Percentiles rank a stretch among this genome's conserved stretches.
These are phyloP conservation scores for Colletotrichum filicis DNA, from an alignment of 2,329 filamentous ascomycete genomes.

Conservation along the genomic window DNA sequence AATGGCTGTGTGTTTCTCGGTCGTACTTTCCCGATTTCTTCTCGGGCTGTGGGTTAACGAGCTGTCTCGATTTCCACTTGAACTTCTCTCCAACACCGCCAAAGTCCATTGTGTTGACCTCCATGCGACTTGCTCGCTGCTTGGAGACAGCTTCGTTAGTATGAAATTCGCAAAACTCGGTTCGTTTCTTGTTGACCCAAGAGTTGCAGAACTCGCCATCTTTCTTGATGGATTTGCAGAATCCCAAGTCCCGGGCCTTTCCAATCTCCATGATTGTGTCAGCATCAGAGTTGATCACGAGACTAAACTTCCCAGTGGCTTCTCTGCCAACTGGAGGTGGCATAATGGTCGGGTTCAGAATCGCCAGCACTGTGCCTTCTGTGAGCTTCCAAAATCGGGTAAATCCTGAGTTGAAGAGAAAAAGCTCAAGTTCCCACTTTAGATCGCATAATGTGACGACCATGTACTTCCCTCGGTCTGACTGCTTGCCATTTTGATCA, in stretches of 20 bases:
- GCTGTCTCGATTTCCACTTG: conserved; percentile 30
- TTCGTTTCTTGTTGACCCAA: conserved; percentile 91
- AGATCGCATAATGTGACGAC: conserved; percentile 88
- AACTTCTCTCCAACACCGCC: conserved; percentile 41
- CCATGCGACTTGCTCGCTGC: conserved; percentile 73
- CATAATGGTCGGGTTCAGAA: conserved; percentile 92
- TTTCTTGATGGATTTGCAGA: conserved; percentile 85
- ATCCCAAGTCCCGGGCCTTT: conserved; percentile 84
- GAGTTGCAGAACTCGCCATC: conserved; percentile 83
- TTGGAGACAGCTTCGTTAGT: conserved; percentile 84
- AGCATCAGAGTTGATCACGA: conserved; percentile 85
- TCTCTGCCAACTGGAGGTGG: conserved; percentile 80
- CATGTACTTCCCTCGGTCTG: conserved; percentile 88
- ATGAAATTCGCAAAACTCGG: conserved; percentile 93
- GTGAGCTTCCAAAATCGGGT: conserved; percentile 94
- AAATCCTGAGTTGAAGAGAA: conserved; percentile 91
- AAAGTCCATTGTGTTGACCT: conserved; percentile 78
- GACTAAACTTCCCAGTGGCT: conserved; percentile 85
- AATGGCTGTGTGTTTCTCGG: conserved; percentile 66
- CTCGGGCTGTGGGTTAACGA: conserved; percentile 45
- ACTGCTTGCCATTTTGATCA: conserved; percentile 56
- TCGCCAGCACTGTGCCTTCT: conserved; percentile 89
- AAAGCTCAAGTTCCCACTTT: conserved; percentile 90
- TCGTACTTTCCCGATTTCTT: conserved; percentile 62
- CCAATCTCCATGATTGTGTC: conserved; percentile 94